Evolutionary conservation across 2,329 filamentous ascomycete genomes (phyloP).

Genomic region (Diaporthe helianthi): DNA sequence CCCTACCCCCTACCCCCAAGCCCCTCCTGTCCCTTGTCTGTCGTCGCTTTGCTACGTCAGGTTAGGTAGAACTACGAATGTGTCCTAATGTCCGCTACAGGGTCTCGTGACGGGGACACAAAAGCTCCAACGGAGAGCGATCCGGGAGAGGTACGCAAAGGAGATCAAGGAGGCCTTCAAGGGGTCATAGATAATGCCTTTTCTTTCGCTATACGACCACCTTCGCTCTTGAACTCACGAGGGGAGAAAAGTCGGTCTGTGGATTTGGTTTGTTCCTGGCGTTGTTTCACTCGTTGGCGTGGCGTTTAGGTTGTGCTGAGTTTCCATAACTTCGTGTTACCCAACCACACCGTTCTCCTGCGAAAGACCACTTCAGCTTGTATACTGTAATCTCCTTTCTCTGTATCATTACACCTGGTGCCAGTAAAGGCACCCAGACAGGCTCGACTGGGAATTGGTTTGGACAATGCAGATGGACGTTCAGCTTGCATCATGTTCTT

Average conservation of each 20-base stretch:
- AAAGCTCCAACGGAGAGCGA: constrained; percentile 63
- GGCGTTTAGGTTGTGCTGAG: constrained; percentile 1
- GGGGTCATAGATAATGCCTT: neutral
- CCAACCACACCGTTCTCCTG: neutral
- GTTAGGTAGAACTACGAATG: constrained; percentile 21
- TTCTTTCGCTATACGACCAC: no score
- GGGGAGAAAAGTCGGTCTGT: neutral
- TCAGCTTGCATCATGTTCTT: neutral
- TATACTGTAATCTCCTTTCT: neutral
- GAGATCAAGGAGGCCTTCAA: constrained; percentile 56
- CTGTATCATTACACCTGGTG: neutral
- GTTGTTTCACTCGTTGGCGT: neutral
- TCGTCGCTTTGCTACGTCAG: neutral
- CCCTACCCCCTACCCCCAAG: no score
- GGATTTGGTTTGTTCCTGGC: neutral
- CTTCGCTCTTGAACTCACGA: neutral
- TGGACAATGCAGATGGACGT: neutral
- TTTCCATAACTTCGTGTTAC: neutral
- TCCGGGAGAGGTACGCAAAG: constrained; percentile 58
- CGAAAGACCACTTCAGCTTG: neutral
- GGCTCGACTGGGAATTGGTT: neutral
- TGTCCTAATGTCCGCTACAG: constrained; percentile 44
- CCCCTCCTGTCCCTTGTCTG: neutral
- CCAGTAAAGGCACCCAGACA: neutral
- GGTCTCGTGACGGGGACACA: constrained; percentile 68